Evolutionary conservation across 805 yeast genomes (phyloP), one percentile per base, ranked within the genome.

Genomic region (Wickerhamomyces bovis): DNA sequence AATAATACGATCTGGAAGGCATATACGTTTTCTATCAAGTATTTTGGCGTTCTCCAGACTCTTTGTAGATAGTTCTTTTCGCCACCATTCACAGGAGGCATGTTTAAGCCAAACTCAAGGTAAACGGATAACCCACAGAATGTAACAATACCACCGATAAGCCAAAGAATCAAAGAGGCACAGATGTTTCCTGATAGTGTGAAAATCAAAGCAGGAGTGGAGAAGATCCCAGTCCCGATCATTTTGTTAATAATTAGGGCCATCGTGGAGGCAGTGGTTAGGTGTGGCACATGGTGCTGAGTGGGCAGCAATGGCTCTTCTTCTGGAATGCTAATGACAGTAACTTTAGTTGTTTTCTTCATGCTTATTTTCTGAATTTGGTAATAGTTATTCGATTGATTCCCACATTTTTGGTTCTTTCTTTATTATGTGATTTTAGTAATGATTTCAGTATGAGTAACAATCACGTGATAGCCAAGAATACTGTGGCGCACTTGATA

Each of bases 181-280:
- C 85, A 87, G 6, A 82, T 81, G 11, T 80, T 73, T 4, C 87
- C 86, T 3, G 80, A 65, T 38, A 76, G 64, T 10, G 67, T 58
- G 52, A 75, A 81, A 33, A 83, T 80, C 23, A 83, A 72, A 4
- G 86, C 76, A 1, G 88, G 84, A 4, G 85, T 78, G 38, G 82
- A 72, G 63, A 83, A 83, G 35, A 83, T 80, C 23, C 89, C 90
- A 3, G 89, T 81, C 38, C 90, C 90, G 44, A 83, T 75, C 78
- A 82, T 82, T 55, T 83, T 73, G 63, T 83, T 83, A 50, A 83
- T 67, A 59, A 81, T 78, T 44, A 83, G 56, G 0, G 63, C 53
- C 60, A 60, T 58, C n/a, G 54, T 56, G 1, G 61, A 51, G 6
- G 44, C 31, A 10, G 53, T 39, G 6, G 53, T 55, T 4, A 58